phyloP scores from a whole-genome alignment of 1,139 yeast genomes.

The Candida buenavistaensis region DNA sequence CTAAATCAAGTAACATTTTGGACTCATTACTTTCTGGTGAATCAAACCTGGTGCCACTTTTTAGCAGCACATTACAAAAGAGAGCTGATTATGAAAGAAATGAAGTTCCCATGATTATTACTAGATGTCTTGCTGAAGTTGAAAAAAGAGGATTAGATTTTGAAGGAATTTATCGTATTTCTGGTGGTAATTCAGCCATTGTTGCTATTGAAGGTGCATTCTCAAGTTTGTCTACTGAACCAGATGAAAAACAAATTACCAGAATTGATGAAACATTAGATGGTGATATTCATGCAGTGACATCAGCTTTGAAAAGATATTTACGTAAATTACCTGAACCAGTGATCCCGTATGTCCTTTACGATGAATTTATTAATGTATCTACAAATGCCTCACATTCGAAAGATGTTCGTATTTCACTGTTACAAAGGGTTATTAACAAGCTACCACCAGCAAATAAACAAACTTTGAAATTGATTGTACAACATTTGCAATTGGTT shows the following conservation, averaged over 20 bases:
- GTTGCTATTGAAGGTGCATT: conserved; percentile 54
- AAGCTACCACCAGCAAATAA: conserved; percentile 70
- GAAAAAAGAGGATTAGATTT: conserved; percentile 68
- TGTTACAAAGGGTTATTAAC: conserved; percentile 30
- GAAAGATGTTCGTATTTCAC: conserved; percentile 29
- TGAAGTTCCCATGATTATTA: conserved; percentile 66
- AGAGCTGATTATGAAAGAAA: conserved; percentile 62
- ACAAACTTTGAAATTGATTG: conserved; percentile 53
- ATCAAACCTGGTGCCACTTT: conserved; percentile 28
- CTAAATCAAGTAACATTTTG: conserved; percentile 50
- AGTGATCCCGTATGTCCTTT: conserved; percentile 67
- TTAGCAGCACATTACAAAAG: conserved; percentile 53
- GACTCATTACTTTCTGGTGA: conserved; percentile 35
- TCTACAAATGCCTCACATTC: conserved; percentile 34
- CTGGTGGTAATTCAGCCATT: conserved; percentile 83
- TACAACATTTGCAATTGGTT: conserved; percentile 65
- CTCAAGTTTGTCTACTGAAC: conserved; percentile 26
- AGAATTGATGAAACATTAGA: conserved; percentile 51
- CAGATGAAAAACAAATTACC: conserved; percentile 41
- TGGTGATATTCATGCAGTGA: conserved; percentile 83
- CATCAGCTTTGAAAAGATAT: conserved; percentile 84
- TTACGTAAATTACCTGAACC: conserved; percentile 85
- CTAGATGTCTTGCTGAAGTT: conserved; percentile 75
- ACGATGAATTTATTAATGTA: conserved; percentile 61
- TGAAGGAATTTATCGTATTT: conserved; percentile 90